Evolutionary conservation across 148 eudicot species (phyloP), one percentile per base, ranked within the genome.

Genomic region (Rhododendron henanense): DNA sequence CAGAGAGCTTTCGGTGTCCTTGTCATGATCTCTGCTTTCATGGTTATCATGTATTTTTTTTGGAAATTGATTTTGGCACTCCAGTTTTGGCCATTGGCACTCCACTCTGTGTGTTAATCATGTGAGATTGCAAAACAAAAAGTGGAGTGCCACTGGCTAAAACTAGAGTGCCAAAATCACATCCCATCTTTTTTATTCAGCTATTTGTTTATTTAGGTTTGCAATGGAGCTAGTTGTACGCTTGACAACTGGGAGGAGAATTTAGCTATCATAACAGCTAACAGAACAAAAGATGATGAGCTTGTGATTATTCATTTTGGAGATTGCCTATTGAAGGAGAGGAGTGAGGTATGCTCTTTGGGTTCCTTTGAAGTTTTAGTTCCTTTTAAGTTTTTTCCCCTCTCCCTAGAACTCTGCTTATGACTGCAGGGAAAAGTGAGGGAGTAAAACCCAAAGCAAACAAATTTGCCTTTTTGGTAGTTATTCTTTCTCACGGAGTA

Each of bases 221-320:
- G 71, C 16, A 9, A 23, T 44, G 18, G 28, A 63, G 69, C 69
- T 23, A 63, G 28, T 63, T 63, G 16, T 71, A 71, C 19, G 45
- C 61, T 83, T 35, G 96, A 94, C 84, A 88, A 88, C 3, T 94
- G 98, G 98, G 90, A 94, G 85, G 94, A 92, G 84, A 95, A 95
- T 90, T 89, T 95, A 78, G 98, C 96, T 6, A 85, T 95, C 41
- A 90, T 95, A 83, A 90, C 92, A 86, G 94, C 94, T 28, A 95
- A 95, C 82, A 92, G 96, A 87, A 95, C 96, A 10, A 90, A 91
- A 83, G 93, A 91, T 90, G 98, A 96, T 51, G 94, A 95, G 87
- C 95, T 95, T 78, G 98, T 95, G 74, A 91, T 95, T 69, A 91
- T 94, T 86, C 96, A 95, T 86, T 96, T 95, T 51, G 98, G 98